Conservation (phyloP, 2,329 filamentous ascomycete genomes). For the Teratosphaeriaceae sp. region DNA sequence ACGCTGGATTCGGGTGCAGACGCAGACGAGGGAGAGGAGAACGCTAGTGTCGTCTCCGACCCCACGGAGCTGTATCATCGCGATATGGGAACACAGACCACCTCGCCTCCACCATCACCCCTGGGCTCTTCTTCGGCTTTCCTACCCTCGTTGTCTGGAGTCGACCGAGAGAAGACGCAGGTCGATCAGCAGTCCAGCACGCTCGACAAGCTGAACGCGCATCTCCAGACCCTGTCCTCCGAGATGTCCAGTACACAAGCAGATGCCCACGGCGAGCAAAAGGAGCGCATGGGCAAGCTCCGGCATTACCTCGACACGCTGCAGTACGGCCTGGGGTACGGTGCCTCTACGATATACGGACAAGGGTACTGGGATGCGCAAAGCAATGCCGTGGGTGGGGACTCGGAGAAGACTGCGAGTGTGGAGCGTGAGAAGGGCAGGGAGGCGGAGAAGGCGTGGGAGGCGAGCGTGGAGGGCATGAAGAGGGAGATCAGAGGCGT, state of each 20-base stretch:
- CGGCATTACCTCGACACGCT: conserved; percentile 60
- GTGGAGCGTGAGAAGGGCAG: neutral
- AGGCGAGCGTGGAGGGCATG: conserved; percentile 52
- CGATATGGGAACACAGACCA: conserved; percentile 76
- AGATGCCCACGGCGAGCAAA: too few species aligned
- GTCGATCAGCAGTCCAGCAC: conserved; percentile 17
- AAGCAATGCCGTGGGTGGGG: neutral
- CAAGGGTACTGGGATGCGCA: too few species aligned
- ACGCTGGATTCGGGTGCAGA: conserved; percentile 29
- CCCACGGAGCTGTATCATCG: conserved; percentile 76
- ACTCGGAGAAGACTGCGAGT: neutral
- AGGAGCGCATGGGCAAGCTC: conserved; percentile 51
- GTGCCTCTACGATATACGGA: too few species aligned
- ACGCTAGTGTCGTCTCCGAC: conserved; percentile 48
- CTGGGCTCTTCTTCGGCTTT: conserved; percentile 26
- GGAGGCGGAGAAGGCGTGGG: neutral
- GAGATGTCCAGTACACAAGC: too few species aligned
- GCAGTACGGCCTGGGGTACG: conserved; percentile 38
- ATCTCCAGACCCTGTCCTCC: too few species aligned
- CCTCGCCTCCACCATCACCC: conserved; percentile 46
- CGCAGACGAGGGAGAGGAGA: conserved; percentile 43
- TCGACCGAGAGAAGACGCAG: neutral
- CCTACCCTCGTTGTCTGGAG: conserved; percentile 11
- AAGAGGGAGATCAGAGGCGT: conserved; percentile 71
- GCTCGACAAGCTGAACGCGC: conserved; percentile 45